Evolutionary conservation across 768 basidiomycete species (phyloP).

Genomic region (Trichaptum fuscoviolaceum): DNA sequence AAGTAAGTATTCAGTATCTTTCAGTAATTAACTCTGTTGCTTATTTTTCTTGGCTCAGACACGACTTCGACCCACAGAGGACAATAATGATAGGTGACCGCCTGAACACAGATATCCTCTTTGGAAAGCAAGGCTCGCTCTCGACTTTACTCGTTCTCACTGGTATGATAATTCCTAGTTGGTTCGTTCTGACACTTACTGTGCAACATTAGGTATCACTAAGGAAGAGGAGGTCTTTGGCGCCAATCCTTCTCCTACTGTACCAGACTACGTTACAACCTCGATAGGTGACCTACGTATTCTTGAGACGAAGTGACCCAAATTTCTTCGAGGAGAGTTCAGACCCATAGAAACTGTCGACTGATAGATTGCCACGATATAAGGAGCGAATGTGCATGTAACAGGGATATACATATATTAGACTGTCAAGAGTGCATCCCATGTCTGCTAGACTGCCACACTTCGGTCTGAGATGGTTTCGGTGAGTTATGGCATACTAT

Average conservation of each 20-base stretch:
- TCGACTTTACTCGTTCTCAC: conserved; percentile 88
- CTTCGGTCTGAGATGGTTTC: too few species aligned
- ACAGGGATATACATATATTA: too few species aligned
- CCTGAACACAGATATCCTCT: conserved; percentile 92
- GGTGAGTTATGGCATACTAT: not conserved
- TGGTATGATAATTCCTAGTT: conserved; percentile 41
- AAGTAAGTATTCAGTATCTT: conserved; percentile 56
- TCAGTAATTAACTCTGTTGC: not conserved
- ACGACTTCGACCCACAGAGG: conserved; percentile 76
- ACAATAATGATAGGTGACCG: conserved; percentile 97
- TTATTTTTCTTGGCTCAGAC: conserved; percentile 38
- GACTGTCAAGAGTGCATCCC: too few species aligned
- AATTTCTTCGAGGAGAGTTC: not conserved
- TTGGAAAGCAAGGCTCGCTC: conserved; percentile 83
- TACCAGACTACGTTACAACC: conserved; percentile 77
- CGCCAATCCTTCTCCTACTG: conserved; percentile 58
- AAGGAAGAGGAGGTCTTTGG: conserved; percentile 68
- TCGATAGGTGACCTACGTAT: conserved; percentile 72
- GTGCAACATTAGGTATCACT: conserved; percentile 58
- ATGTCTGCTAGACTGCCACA: too few species aligned
- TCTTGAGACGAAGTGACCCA: not conserved
- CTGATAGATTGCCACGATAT: not conserved
- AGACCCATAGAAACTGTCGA: not conserved
- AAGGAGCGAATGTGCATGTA: not conserved
- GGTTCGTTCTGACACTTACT: not conserved